Evolutionary conservation across 1,284 basidiomycete species (phyloP).

Genomic region (Cystobasidiaceae sp.): DNA sequence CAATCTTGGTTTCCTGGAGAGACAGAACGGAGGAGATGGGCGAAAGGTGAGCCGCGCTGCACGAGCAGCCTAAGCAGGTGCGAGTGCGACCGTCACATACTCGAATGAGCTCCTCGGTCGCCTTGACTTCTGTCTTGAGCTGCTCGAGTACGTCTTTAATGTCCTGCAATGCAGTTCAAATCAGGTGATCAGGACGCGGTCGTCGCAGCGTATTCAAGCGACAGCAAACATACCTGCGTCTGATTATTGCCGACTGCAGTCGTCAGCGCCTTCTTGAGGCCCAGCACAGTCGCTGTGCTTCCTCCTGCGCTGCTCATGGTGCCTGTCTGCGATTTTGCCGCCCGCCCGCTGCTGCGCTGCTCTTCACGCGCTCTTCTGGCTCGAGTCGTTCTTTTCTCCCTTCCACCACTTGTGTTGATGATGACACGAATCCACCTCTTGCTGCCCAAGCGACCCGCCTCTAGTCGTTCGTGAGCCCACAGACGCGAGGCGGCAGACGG

Average conservation of each 20-base stretch:
- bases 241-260: slow-evolving; percentile 30
- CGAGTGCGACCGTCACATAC: slow-evolving; percentile 54
- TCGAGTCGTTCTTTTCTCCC: no score
- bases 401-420: no score
- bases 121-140: slow-evolving; percentile 70
- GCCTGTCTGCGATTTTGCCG: not conserved
- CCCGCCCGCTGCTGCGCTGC: not conserved
- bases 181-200: not conserved
- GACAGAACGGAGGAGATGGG: not conserved
- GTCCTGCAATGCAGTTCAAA: slow-evolving; percentile 56
- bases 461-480: no score
- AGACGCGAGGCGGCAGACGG: no score
- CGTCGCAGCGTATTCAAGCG: not conserved
- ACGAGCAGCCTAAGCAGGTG: not conserved
- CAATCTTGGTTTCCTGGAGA: slow-evolving; percentile 77
- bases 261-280: slow-evolving; percentile 37
- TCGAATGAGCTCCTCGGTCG: slow-evolving; percentile 80
- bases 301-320: slow-evolving; percentile 5
- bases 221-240: slow-evolving; percentile 31
- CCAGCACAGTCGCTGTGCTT: slow-evolving; percentile 22
- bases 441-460: no score
- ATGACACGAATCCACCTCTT: no score
- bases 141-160: slow-evolving; percentile 62
- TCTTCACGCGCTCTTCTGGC: not conserved
- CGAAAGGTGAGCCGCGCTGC: not conserved